A percentile compares a stretch with the other conserved stretches of the same genome.
Conservation (phyloP, 306 rosid genomes). For the Cajanus cajan region DNA sequence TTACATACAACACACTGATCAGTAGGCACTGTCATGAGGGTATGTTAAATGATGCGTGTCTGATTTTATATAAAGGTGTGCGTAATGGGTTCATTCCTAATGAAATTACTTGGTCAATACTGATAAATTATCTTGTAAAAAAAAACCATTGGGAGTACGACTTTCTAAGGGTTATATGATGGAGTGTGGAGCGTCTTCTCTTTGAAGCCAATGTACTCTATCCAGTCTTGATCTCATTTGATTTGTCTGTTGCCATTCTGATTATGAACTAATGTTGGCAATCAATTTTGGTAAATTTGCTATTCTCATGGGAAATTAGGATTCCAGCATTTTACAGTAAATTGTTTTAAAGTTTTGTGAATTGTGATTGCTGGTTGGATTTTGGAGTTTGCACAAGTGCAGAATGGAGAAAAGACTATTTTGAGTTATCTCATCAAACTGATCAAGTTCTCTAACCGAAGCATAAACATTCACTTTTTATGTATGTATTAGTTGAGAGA, state of each 20-base stretch:
- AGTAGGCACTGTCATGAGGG: conserved; percentile 66
- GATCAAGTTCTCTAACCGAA: neutral
- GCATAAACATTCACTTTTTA: neutral
- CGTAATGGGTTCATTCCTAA: conserved; percentile 72
- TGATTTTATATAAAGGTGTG: conserved; percentile 63
- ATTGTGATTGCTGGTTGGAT: neutral
- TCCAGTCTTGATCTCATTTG: conserved; percentile 15
- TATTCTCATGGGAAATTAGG: conserved; percentile 8
- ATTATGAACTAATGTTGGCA: conserved; percentile 18
- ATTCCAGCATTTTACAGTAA: neutral
- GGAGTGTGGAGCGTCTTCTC: neutral
- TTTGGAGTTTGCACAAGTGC: neutral
- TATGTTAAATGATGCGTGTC: conserved; percentile 61
- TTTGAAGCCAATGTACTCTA: conserved; percentile 20
- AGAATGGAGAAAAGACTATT: conserved; percentile 1
- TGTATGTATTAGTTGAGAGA: neutral
- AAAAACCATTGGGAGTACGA: conserved; percentile 31
- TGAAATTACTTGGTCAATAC: conserved; percentile 70
- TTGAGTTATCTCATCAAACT: conserved; percentile 11
- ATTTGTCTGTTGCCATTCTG: conserved; percentile 9
- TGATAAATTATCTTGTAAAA: conserved; percentile 52
- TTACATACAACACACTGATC: conserved; percentile 81
- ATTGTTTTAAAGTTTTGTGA: neutral
- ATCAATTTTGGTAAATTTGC: conserved; percentile 7
- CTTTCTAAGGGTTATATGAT: conserved; percentile 23